Evolutionary conservation across 371 early-diverging fungal species (phyloP).

Genomic region (Apophysomyces variabilis): DNA sequence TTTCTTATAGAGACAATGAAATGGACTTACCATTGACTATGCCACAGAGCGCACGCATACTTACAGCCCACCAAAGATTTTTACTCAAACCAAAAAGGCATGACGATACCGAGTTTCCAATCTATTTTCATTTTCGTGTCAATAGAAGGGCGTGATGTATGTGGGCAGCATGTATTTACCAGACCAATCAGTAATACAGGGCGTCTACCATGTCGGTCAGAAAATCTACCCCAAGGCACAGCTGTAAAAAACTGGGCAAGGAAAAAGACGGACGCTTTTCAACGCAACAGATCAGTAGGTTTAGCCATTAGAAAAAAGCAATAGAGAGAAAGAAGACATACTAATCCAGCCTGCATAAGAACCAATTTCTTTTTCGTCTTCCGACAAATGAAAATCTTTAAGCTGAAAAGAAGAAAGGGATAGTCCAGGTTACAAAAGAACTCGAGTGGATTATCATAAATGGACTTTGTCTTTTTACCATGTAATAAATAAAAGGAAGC

Average conservation of each 20-base stretch:
- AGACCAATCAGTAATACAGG: conserved; percentile 82
- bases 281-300: too few species aligned
- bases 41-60: conserved; percentile 66
- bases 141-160: too few species aligned
- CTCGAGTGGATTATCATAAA: too few species aligned
- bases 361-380: conserved; percentile 68
- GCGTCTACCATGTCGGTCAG: conserved; percentile 76
- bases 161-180: neutral
- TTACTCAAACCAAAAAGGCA: conserved; percentile 71
- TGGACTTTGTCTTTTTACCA: conserved; percentile 34
- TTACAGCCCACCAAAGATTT: conserved; percentile 59
- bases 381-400: conserved; percentile 61
- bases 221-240: conserved; percentile 59
- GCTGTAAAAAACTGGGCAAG: conserved; percentile 62
- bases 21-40: conserved; percentile 53
- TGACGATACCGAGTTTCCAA: conserved; percentile 65
- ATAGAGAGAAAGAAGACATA: conserved; percentile 18
- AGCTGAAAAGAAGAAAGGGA: conserved; percentile 37
- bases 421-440: neutral
- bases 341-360: conserved; percentile 69
- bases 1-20: neutral
- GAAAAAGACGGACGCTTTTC: conserved; percentile 54
- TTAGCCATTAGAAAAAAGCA: neutral
- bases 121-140: neutral
- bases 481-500: conserved; percentile 70